Conservation (phyloP, 805 yeast species). For the Yarrowia sp. region DNA sequence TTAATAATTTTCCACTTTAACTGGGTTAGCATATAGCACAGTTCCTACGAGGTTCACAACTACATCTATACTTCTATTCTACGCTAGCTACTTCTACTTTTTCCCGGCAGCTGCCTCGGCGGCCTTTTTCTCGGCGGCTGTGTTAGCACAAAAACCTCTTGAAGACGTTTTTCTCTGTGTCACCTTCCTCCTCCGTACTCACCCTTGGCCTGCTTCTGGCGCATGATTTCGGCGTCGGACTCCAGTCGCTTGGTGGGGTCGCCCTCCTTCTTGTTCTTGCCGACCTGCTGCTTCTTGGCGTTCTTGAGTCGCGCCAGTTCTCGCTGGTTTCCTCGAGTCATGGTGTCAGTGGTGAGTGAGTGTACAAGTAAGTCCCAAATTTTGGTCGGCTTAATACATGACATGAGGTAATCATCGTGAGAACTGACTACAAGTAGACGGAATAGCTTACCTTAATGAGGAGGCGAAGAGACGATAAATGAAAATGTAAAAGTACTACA, state of each 20-base stretch:
- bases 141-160: slow-evolving; percentile 20
- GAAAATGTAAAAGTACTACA: no score
- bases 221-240: slow-evolving; percentile 85
- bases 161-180: no score
- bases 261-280: slow-evolving; percentile 75
- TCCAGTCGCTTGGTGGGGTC: slow-evolving; percentile 88
- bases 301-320: slow-evolving; percentile 92
- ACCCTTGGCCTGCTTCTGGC: slow-evolving; percentile 87
- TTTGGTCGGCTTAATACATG: no score
- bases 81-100: slow-evolving; percentile 35
- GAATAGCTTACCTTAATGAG: no score
- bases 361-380: slow-evolving; percentile 20
- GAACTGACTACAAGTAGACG: no score
- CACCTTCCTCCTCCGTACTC: slow-evolving; percentile 44
- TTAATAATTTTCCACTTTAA: no score
- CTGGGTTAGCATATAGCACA: no score
- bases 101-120: slow-evolving; percentile 40
- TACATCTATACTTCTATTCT: slow-evolving; percentile 19
- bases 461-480: no score
- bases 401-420: no score
- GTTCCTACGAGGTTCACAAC: neutral
- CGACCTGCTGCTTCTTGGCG: slow-evolving; percentile 71
- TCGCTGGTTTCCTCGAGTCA: slow-evolving; percentile 98
- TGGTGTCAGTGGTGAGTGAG: slow-evolving; percentile 46
- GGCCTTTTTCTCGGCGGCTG: slow-evolving; percentile 38